These are phyloP conservation scores for Rhodotorula sp. DNA, from an alignment of 1,284 basidiomycete genomes.

Conservation along the genomic window DNA sequence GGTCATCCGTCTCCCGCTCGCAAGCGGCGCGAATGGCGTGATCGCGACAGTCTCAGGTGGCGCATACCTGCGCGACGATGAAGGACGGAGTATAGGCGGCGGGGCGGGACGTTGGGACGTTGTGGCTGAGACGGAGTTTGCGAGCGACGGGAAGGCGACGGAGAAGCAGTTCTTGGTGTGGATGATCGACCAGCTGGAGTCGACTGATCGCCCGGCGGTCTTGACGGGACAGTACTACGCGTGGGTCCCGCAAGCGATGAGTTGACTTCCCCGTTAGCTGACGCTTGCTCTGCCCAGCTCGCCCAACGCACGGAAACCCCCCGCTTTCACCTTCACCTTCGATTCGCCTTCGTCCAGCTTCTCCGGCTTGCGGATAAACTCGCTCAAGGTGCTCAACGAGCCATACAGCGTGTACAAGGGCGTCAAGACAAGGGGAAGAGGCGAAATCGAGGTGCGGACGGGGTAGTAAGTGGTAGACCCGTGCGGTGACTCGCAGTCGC, in stretches of 20 bases:
- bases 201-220: constrained; percentile 29
- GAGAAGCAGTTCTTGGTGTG: constrained; percentile 19
- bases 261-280: no score
- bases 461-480: no score
- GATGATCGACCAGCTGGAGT: constrained; percentile 15
- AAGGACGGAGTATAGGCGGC: constrained; percentile 15
- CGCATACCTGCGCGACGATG: constrained; percentile 12
- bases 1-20: constrained; percentile 30
- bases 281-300: not conserved
- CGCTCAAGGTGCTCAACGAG: constrained; percentile 19
- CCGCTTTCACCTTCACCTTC: constrained; percentile 28
- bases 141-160: not conserved
- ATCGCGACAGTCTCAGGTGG: constrained; percentile 15
- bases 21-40: constrained; percentile 16
- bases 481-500: no score
- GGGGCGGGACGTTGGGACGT: constrained; percentile 38
- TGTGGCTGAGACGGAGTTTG: not conserved
- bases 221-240: constrained; percentile 25
- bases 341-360: constrained; percentile 22
- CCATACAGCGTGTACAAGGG: constrained; percentile 36
- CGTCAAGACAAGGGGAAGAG: constrained; percentile 26
- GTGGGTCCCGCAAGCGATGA: not conserved
- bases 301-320: constrained; percentile 12
- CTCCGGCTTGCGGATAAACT: constrained; percentile 27
- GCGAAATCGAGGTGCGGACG: constrained; percentile 25